Conservation (phyloP, 805 yeast species). For the Torulaspora delbrueckii region DNA sequence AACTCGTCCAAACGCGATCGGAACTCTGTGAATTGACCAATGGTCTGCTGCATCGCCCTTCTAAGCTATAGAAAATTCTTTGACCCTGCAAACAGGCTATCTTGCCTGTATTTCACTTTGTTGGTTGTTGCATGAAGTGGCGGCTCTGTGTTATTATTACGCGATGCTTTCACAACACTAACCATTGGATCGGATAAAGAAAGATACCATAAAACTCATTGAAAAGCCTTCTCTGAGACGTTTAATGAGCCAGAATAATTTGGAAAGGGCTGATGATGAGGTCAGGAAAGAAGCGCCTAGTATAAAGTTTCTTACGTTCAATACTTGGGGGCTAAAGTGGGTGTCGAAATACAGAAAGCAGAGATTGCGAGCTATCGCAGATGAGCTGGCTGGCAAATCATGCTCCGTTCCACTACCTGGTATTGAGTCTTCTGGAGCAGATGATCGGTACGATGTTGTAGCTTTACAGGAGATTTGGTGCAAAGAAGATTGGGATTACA, state of each 20-base stretch:
- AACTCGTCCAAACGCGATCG: slow-evolving; percentile 30
- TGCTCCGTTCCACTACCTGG: slow-evolving; percentile 20
- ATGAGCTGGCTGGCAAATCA: slow-evolving; percentile 43
- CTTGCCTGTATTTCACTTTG: not conserved
- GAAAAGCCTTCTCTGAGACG: not conserved
- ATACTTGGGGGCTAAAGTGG: slow-evolving; percentile 85
- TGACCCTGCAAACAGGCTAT: not conserved
- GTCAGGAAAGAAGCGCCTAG: not conserved
- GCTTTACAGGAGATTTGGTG: slow-evolving; percentile 97
- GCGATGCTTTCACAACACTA: not conserved
- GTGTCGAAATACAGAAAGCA: slow-evolving; percentile 66
- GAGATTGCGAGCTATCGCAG: slow-evolving; percentile 71
- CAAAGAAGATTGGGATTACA: slow-evolving; percentile 70
- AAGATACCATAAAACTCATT: not conserved
- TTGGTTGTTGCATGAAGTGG: not conserved
- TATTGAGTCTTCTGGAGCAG: slow-evolving; percentile 5
- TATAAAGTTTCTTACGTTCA: slow-evolving; percentile 59
- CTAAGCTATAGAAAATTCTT: not conserved
- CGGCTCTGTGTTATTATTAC: slow-evolving; percentile 3
- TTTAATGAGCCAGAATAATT: not conserved
- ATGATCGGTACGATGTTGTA: slow-evolving; percentile 61
- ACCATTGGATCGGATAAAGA: not conserved
- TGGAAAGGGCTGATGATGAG: not conserved
- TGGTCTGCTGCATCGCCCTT: slow-evolving; percentile 6
- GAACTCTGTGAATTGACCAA: slow-evolving; percentile 10